phyloP scores from a whole-genome alignment of 768 basidiomycete species.

The Agaricus subrufescens region DNA sequence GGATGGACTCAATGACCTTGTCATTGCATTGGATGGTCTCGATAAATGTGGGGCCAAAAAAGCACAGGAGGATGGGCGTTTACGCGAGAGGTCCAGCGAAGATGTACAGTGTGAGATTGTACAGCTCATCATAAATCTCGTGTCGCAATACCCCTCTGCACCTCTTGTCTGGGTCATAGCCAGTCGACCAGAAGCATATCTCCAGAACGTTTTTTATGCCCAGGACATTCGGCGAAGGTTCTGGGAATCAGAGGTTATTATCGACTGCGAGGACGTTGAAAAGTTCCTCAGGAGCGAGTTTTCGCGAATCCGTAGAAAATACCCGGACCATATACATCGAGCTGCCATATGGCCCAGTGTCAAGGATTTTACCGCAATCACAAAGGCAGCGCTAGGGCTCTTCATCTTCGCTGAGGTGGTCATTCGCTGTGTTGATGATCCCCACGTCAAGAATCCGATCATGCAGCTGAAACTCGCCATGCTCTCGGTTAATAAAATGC shows the following conservation, averaged over 20 bases:
- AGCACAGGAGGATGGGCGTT: neutral
- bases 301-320: slow-evolving; percentile 4
- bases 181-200: slow-evolving; percentile 22
- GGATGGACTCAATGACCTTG: neutral
- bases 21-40: slow-evolving; percentile 18
- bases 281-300: slow-evolving; percentile 13
- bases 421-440: slow-evolving; percentile 16
- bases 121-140: neutral
- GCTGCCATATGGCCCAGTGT: slow-evolving; percentile 14
- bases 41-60: slow-evolving; percentile 18
- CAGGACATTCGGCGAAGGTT: neutral
- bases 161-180: slow-evolving; percentile 20
- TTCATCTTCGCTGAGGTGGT: slow-evolving; percentile 22
- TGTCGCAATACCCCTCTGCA: neutral
- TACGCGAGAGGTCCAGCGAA: neutral
- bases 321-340: neutral
- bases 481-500: no score
- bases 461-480: neutral
- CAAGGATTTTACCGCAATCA: slow-evolving; percentile 10
- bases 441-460: neutral
- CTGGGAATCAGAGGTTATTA: neutral
- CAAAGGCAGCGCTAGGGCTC: slow-evolving; percentile 18
- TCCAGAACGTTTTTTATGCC: slow-evolving; percentile 11
- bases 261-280: slow-evolving; percentile 15
- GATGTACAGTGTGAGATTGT: slow-evolving; percentile 14